A percentile compares a stretch with the other conserved stretches of the same genome.
Evolutionary conservation across 2,329 filamentous ascomycete genomes (phyloP).

Genomic region (Sporothrix phasma): DNA sequence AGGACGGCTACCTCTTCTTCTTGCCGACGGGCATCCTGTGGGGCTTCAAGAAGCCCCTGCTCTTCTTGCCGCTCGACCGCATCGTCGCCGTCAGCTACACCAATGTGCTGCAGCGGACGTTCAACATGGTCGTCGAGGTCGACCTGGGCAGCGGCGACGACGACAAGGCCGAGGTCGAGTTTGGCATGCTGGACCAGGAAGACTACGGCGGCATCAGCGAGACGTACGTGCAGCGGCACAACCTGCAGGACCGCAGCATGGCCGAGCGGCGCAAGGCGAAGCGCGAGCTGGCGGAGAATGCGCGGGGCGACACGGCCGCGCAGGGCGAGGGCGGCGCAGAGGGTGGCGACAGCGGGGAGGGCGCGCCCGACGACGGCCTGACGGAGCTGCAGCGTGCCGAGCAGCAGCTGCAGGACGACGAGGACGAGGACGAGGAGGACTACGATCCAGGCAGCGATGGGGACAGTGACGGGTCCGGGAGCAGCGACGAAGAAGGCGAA

Average conservation of each 20-base stretch:
- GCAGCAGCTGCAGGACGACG: conserved; percentile 44
- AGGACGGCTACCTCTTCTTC: conserved; percentile 60
- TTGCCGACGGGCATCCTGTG: conserved; percentile 57
- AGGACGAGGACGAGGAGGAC: conserved; percentile 56
- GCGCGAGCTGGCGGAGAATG: conserved; percentile 50
- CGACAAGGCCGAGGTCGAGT: conserved; percentile 52
- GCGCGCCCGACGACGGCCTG: conserved; percentile 30
- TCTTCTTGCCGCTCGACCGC: conserved; percentile 52
- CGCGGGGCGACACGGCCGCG: conserved; percentile 32
- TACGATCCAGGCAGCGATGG: conserved; percentile 54
- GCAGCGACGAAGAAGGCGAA: conserved; percentile 36
- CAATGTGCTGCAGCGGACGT: conserved; percentile 56
- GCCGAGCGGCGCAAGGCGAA: conserved; percentile 58
- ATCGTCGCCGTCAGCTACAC: conserved; percentile 58
- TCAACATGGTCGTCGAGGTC: conserved; percentile 56
- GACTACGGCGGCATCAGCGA: conserved; percentile 56
- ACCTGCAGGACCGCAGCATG: conserved; percentile 58
- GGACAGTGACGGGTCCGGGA: conserved; percentile 48
- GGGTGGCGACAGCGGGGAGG: conserved; percentile 28
- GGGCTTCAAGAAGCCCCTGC: conserved; percentile 60
- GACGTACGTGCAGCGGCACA: conserved; percentile 49
- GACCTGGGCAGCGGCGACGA: conserved; percentile 38
- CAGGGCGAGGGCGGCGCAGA: conserved; percentile 14
- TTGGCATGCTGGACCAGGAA: conserved; percentile 59
- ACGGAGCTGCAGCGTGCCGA: conserved; percentile 44